Percentiles rank a stretch among this genome's conserved stretches.
Evolutionary conservation across 164 flowering plant genomes (phyloP).

Genomic region (Stephania cephalantha): DNA sequence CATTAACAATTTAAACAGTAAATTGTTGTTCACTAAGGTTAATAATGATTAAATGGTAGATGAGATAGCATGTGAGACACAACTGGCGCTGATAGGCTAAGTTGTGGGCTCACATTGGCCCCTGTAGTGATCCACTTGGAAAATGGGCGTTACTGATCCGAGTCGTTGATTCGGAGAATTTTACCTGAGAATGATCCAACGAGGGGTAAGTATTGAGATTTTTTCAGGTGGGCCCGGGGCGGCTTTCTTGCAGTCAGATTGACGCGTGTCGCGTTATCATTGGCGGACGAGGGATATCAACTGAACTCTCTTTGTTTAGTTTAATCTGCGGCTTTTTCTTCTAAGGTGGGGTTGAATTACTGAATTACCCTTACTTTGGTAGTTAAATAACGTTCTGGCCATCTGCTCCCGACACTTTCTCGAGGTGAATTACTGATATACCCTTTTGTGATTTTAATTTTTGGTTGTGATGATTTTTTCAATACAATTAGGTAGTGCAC

Average conservation of each 20-base stretch:
- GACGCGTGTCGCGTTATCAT: neutral
- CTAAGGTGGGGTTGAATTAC: neutral
- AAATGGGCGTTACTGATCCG: neutral
- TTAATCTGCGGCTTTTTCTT: neutral
- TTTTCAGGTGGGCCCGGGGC: neutral
- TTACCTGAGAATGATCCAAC: neutral
- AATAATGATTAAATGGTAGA: too few species aligned
- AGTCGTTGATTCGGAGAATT: neutral
- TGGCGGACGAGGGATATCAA: neutral
- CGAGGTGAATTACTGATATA: neutral
- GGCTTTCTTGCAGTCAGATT: neutral
- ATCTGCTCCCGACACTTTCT: neutral
- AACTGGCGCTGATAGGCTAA: too few species aligned
- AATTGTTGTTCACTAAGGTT: too few species aligned
- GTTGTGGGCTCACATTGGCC: too few species aligned
- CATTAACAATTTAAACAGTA: too few species aligned
- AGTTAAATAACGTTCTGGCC: neutral
- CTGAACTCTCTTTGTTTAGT: neutral
- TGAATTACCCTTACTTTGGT: neutral
- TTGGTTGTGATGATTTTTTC: neutral
- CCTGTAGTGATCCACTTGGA: too few species aligned
- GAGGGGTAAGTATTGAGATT: neutral
- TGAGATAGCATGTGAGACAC: too few species aligned
- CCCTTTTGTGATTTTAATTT: neutral
- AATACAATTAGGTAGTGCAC: neutral